Base-by-base conservation (phyloP, 2,329 filamentous ascomycete species). In the Colletotrichum abscissum region DNA sequence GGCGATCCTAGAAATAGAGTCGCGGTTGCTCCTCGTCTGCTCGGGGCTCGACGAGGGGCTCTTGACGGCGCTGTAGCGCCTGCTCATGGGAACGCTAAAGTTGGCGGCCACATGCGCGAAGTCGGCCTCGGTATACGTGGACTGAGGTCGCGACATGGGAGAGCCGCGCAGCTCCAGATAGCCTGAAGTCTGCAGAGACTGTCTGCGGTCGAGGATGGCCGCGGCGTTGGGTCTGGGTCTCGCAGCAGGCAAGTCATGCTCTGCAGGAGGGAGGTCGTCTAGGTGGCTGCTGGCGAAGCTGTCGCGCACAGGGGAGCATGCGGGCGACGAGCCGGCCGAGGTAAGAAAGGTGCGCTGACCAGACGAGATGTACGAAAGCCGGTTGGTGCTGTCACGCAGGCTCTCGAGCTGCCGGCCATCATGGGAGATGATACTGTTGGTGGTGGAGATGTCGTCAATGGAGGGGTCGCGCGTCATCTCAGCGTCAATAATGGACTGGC, bases 331-430 rank as follows among this genome's bases (percentile, higher is more conserved):
- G 35, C 84, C 86, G 22, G 87, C 85, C 0, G 90, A 92, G 2
- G 90, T 92, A 8, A 91, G 78, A 30, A 90, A 82, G 3, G 91
- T 92, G 71, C 88, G 85, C 78, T 92, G 89, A 7, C 88, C 88
- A 5, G 89, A 91, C 2, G 91, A 92, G 52, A 91, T 84, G 74
- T 86, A 88, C 0, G 91, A 92, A 5, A 90, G 83, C 6, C 91
- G 86, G 74, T 90, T 86, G 1, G 84, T 83, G 78, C 86, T 89
- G 58, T 91, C 88, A 33, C 89, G 84, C 28, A 92, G 81, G 65
- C 79, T 88, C 16, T 92, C 90, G 6, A 92, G 82, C 64, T 89
- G 88, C 35, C 85, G 85, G 19, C 88, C 90, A 70, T 92, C 90
- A 16, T 89, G 87, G 0, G 90, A 92, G 35, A 88, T 82, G 60